A percentile compares a stretch with the other conserved stretches of the same genome.
Conservation (phyloP, 495 filamentous ascomycete genomes). For the Aspergillus nanangensis region DNA sequence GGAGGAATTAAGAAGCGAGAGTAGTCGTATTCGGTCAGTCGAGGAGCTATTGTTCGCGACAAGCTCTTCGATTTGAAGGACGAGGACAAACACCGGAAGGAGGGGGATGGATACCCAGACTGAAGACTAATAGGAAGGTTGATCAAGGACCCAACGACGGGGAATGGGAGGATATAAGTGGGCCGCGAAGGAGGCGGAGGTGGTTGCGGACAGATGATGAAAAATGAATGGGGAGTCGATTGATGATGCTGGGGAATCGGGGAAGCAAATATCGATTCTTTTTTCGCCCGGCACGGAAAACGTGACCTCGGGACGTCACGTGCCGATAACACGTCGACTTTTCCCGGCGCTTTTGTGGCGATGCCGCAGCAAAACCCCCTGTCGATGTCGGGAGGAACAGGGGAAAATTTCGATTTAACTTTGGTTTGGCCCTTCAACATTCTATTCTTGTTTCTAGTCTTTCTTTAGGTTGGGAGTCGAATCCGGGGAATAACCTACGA, state of each 20-base stretch:
- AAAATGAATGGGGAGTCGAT: background rate
- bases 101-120: no score
- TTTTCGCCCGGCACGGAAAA: slow-evolving; percentile 16
- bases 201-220: background rate
- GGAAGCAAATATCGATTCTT: slow-evolving; percentile 6
- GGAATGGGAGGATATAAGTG: no score
- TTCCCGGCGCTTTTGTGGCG: background rate
- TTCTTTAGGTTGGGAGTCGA: background rate
- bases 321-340: slow-evolving; percentile 11
- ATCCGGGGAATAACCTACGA: background rate
- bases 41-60: no score
- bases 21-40: background rate
- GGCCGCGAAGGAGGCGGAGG: no score
- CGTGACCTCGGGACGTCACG: slow-evolving; percentile 12
- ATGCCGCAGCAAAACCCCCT: background rate
- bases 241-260: slow-evolving; percentile 3
- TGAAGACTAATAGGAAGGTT: no score
- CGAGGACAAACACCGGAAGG: no score
- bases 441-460: background rate
- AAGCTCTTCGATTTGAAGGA: no score
- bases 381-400: background rate
- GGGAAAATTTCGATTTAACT: background rate
- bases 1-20: slow-evolving; percentile 6
- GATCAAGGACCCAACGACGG: no score
- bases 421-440: background rate